Conservation (phyloP, 2,329 filamentous ascomycete genomes). For the Gremmenia infestans region DNA sequence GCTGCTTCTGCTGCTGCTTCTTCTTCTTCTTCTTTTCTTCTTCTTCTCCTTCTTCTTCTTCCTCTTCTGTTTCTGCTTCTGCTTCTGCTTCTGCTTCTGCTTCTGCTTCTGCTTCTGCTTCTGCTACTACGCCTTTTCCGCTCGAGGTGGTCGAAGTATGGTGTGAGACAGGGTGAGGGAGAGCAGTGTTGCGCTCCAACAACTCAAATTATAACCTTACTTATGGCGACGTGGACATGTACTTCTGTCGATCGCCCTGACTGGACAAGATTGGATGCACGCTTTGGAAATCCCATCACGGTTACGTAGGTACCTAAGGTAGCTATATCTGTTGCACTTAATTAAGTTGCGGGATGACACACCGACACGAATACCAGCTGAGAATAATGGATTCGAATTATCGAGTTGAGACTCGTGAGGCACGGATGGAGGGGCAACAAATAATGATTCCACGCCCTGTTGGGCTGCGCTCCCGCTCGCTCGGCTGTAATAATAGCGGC, state of each 20-base stretch:
- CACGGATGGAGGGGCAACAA: background rate
- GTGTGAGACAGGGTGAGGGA: background rate
- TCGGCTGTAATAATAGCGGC: background rate
- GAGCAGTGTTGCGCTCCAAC: background rate
- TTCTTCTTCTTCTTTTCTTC: no score
- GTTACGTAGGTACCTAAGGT: background rate
- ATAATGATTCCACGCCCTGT: background rate
- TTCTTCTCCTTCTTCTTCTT: no score
- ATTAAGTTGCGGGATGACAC: background rate
- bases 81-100: no score
- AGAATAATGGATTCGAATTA: background rate
- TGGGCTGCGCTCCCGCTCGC: background rate
- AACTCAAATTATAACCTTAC: background rate
- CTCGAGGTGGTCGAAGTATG: no score
- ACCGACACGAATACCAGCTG: background rate
- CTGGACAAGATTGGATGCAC: background rate
- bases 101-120: no score
- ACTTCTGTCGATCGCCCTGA: background rate
- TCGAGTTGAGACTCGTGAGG: background rate
- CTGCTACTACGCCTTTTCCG: background rate
- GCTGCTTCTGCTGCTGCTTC: no score
- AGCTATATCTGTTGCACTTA: background rate
- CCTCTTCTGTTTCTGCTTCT: no score
- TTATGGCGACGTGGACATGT: background rate
- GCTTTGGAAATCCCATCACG: background rate